Evolutionary conservation across 495 filamentous ascomycete genomes (phyloP).

Genomic region (Hypoxylon trugodes): DNA sequence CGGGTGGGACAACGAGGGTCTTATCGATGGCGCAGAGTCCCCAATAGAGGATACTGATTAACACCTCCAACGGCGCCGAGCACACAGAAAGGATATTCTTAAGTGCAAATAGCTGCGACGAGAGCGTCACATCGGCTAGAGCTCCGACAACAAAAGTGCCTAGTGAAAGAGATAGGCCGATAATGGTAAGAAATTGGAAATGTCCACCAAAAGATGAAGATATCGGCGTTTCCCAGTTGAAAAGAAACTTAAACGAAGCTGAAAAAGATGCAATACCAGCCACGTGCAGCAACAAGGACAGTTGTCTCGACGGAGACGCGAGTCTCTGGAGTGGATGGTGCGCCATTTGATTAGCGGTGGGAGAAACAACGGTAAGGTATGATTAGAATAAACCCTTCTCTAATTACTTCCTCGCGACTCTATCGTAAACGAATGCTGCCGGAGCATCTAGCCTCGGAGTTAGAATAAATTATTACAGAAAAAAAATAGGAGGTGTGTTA

Average conservation of each 20-base stretch:
- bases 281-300: constrained; percentile 77
- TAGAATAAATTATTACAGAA: neutral
- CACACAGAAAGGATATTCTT: constrained; percentile 80
- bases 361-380: neutral
- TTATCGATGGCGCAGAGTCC: constrained; percentile 73
- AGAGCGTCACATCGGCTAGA: constrained; percentile 78
- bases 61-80: constrained; percentile 78
- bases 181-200: constrained; percentile 85
- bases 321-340: constrained; percentile 78
- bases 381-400: too few species aligned
- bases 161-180: constrained; percentile 75
- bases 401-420: neutral
- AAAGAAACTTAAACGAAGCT: constrained; percentile 69
- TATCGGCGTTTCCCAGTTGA: constrained; percentile 54
- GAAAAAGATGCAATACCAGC: constrained; percentile 73
- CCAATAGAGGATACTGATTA: constrained; percentile 91
- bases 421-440: neutral
- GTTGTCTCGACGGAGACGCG: constrained; percentile 70
- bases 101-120: constrained; percentile 67
- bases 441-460: neutral
- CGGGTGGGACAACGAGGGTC: constrained; percentile 57
- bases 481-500: too few species aligned
- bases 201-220: constrained; percentile 82
- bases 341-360: constrained; percentile 33
- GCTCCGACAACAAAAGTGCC: constrained; percentile 73